Conservation (phyloP, 2,329 filamentous ascomycete species). For the Ceratocystis cubensis region DNA sequence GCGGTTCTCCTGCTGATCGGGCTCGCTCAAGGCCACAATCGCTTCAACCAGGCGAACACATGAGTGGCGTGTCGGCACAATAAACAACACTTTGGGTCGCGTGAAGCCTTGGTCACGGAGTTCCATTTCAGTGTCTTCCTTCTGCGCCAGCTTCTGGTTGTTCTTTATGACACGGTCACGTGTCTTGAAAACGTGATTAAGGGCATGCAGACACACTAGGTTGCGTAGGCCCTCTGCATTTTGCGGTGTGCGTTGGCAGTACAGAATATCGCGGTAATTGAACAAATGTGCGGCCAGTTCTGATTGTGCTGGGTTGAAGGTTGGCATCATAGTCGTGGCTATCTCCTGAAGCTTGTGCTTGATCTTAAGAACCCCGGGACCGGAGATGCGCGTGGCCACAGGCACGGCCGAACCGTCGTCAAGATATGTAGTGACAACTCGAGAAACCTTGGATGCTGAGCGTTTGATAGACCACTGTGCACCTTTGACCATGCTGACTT, state of each 20-base stretch:
- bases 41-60: conserved; percentile 67
- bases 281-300: conserved; percentile 61
- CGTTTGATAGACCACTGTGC: conserved; percentile 42
- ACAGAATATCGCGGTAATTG: conserved; percentile 69
- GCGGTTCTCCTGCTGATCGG: conserved; percentile 89
- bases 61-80: conserved; percentile 78
- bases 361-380: conserved; percentile 42
- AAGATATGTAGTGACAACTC: conserved; percentile 37
- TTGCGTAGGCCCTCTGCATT: conserved; percentile 60
- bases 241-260: conserved; percentile 54
- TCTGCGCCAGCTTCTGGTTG: conserved; percentile 62
- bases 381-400: conserved; percentile 26
- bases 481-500: conserved; percentile 38
- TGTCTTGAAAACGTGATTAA: conserved; percentile 93
- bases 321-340: conserved; percentile 40
- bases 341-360: conserved; percentile 56
- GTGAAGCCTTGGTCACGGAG: conserved; percentile 91
- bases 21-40: conserved; percentile 62
- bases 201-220: conserved; percentile 64
- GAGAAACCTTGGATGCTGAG: conserved; percentile 35
- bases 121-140: conserved; percentile 53
- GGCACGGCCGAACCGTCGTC: conserved; percentile 25
- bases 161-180: conserved; percentile 87
- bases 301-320: conserved; percentile 51
- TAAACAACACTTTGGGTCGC: conserved; percentile 78